phyloP scores from a whole-genome alignment of 2,329 filamentous ascomycete species.

The Botryotinia narcissicola region DNA sequence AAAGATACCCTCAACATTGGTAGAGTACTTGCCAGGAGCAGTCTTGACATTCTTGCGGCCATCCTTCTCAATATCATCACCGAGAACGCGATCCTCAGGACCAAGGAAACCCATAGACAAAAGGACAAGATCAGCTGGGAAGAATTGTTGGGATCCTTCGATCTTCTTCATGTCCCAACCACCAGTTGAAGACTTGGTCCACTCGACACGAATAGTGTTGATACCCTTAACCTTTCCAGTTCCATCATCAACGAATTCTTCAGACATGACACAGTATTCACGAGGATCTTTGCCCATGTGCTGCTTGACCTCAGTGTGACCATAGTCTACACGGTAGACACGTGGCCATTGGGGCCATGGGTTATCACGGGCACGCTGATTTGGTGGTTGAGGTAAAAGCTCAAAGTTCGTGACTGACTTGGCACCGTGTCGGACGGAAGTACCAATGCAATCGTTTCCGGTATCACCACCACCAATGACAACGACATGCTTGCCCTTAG shows the following conservation, averaged over 20 bases:
- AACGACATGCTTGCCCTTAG: conserved; percentile 92
- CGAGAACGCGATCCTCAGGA: conserved; percentile 83
- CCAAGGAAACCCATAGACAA: conserved; percentile 97
- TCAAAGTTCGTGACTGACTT: conserved; percentile 98
- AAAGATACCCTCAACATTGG: conserved; percentile 85
- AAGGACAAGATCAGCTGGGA: conserved; percentile 91
- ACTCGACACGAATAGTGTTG: conserved; percentile 92
- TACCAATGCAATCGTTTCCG: conserved; percentile 97
- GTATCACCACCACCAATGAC: conserved; percentile 98
- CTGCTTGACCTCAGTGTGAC: conserved; percentile 91
- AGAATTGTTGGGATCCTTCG: conserved; percentile 90
- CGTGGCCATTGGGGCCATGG: conserved; percentile 98
- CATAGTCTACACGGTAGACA: conserved; percentile 98
- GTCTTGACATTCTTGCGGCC: conserved; percentile 96
- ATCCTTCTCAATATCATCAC: conserved; percentile 87
- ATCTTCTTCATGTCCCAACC: conserved; percentile 99
- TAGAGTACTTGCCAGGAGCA: conserved; percentile 78
- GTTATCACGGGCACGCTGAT: conserved; percentile 88
- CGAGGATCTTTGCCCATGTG: conserved; percentile 95
- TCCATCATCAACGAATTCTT: conserved; percentile 91
- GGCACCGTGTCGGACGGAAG: conserved; percentile 89
- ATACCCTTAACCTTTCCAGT: conserved; percentile 88
- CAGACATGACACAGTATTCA: conserved; percentile 98
- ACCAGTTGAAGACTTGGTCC: conserved; percentile 84
- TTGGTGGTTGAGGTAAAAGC: conserved; percentile 85